Percentiles rank a stretch among this genome's conserved stretches.
Evolutionary conservation across 345 rosid species (phyloP).

Genomic region (Angophora floribunda): DNA sequence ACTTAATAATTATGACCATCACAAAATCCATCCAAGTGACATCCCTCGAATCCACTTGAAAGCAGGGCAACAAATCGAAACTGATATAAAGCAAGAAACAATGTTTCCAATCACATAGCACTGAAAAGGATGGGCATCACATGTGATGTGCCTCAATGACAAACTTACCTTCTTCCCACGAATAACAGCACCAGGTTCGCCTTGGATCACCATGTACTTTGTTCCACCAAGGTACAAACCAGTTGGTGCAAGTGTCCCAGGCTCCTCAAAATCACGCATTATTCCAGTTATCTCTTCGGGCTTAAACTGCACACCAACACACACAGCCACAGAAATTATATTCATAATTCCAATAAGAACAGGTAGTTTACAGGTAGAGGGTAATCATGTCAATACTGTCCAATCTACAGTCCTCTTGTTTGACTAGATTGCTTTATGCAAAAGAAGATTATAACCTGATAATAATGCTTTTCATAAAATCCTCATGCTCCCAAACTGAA

Average conservation of each 20-base stretch:
- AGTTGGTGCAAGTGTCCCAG: constrained; percentile 33
- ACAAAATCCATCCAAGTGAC: neutral
- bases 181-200: constrained; percentile 33
- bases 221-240: constrained; percentile 34
- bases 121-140: neutral
- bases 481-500: neutral
- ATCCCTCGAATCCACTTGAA: neutral
- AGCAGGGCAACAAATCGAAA: neutral
- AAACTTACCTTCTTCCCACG: constrained; percentile 33
- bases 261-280: constrained; percentile 27
- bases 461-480: neutral
- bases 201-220: constrained; percentile 45
- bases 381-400: neutral
- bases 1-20: neutral
- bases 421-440: neutral
- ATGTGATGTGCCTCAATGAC: neutral
- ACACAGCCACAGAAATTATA: neutral
- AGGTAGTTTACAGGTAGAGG: neutral
- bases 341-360: neutral
- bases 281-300: constrained; percentile 18
- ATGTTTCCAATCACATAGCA: neutral
- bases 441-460: neutral
- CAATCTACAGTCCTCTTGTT: neutral
- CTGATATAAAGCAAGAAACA: neutral
- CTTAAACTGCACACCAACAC: neutral